Percentiles rank a stretch among this genome's conserved stretches.
Conservation (phyloP, 805 yeast genomes). For the Monosporozyma solicola region DNA sequence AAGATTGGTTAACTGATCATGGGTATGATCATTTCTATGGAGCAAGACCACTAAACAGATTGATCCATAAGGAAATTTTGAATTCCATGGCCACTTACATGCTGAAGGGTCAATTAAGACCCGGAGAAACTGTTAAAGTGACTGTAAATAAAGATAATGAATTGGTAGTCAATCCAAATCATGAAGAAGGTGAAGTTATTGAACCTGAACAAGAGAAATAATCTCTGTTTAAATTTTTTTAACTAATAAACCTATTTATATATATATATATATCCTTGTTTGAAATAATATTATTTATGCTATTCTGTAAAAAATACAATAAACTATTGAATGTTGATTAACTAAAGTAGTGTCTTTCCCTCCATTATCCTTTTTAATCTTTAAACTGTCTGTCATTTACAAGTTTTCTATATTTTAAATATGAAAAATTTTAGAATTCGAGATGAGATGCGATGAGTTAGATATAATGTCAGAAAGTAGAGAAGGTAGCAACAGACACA, state of each 20-base stretch:
- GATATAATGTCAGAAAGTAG: too few species aligned
- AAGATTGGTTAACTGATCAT: conserved; percentile 66
- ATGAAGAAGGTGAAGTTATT: conserved; percentile 27
- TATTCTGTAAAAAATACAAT: neutral
- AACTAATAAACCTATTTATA: neutral
- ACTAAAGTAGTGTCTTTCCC: neutral
- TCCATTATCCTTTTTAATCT: neutral
- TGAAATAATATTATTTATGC: neutral
- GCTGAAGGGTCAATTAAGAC: conserved; percentile 67
- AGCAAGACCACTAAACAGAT: conserved; percentile 90
- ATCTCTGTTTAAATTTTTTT: neutral
- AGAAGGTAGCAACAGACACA: neutral
- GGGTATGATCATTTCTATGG: conserved; percentile 93
- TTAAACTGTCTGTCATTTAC: neutral
- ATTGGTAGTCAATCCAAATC: conserved; percentile 40
- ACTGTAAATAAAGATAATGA: conserved; percentile 36
- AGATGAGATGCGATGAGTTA: neutral
- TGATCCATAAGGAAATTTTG: conserved; percentile 72
- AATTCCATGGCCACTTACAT: conserved; percentile 79
- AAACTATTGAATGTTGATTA: neutral
- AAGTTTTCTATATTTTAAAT: neutral
- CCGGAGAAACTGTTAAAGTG: conserved; percentile 47
- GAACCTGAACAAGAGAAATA: conserved; percentile 16
- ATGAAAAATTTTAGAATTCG: neutral
- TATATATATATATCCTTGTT: neutral